Percentiles rank a stretch among this genome's conserved stretches.
These are phyloP conservation scores for Alternaria arborescens DNA, from an alignment of 2,329 filamentous ascomycete genomes.

Conservation along the genomic window DNA sequence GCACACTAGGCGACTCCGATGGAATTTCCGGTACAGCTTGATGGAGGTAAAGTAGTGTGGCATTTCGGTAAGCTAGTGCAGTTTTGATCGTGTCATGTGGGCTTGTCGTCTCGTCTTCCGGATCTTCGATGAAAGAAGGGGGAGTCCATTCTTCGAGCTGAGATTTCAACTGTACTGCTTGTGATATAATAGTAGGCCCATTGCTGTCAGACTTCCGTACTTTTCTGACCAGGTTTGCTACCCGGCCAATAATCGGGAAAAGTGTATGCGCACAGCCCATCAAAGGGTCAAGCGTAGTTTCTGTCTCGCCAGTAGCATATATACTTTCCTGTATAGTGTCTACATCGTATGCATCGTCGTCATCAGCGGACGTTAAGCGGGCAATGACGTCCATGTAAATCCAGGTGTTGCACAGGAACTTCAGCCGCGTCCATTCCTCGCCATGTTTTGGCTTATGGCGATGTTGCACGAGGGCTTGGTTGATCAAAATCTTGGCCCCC, in stretches of 20 bases:
- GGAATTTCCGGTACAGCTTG: constrained; percentile 74
- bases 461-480: constrained; percentile 64
- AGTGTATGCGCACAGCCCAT: constrained; percentile 74
- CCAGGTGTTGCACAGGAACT: constrained; percentile 76
- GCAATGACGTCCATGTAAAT: constrained; percentile 78
- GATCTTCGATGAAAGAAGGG: constrained; percentile 65
- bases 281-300: constrained; percentile 71
- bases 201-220: constrained; percentile 66
- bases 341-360: constrained; percentile 65
- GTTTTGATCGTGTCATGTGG: constrained; percentile 72
- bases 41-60: constrained; percentile 71
- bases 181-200: constrained; percentile 67
- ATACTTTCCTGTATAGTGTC: constrained; percentile 51
- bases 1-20: constrained; percentile 63
- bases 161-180: constrained; percentile 69
- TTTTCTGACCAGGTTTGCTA: constrained; percentile 71
- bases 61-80: constrained; percentile 72
- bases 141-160: constrained; percentile 69
- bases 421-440: constrained; percentile 59
- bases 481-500: constrained; percentile 70
- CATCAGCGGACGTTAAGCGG: constrained; percentile 69
- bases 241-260: constrained; percentile 73
- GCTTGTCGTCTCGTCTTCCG: constrained; percentile 69
- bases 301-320: constrained; percentile 41
- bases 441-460: constrained; percentile 53